phyloP scores from a whole-genome alignment of 202 grass and related monocot species.

The Saccharum hybrid region DNA sequence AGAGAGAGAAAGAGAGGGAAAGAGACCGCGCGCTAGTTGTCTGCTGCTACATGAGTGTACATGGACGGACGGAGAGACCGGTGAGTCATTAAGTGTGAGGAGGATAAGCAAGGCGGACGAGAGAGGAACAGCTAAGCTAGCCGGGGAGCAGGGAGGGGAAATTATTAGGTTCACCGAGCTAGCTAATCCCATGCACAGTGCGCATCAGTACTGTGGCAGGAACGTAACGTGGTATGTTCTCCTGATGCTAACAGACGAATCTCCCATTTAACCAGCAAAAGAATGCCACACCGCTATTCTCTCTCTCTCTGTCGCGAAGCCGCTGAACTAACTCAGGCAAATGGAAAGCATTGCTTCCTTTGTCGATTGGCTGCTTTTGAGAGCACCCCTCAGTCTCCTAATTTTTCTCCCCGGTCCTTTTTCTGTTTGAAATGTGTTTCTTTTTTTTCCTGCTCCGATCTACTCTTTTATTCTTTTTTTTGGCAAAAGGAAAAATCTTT shows the following conservation, averaged over 20 bases:
- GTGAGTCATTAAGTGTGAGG: neutral
- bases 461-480: slow-evolving; percentile 32
- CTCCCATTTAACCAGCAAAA: slow-evolving; percentile 42
- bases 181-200: slow-evolving; percentile 57
- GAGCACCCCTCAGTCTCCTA: slow-evolving; percentile 38
- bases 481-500: slow-evolving; percentile 46
- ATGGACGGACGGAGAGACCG: slow-evolving; percentile 40
- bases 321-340: slow-evolving; percentile 30
- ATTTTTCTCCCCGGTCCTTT: neutral
- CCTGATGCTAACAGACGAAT: slow-evolving; percentile 57
- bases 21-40: neutral
- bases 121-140: neutral
- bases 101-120: slow-evolving; percentile 35
- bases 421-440: slow-evolving; percentile 62
- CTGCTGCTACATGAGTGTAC: slow-evolving; percentile 38
- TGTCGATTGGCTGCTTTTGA: slow-evolving; percentile 67
- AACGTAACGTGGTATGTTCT: slow-evolving; percentile 67
- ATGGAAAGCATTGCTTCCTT: slow-evolving; percentile 60
- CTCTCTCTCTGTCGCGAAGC: neutral
- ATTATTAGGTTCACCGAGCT: slow-evolving; percentile 56
- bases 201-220: slow-evolving; percentile 57
- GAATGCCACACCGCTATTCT: slow-evolving; percentile 20
- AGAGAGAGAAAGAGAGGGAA: slow-evolving; percentile 6
- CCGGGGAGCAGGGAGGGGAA: neutral
- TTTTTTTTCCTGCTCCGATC: slow-evolving; percentile 26